Percentiles rank a stretch among this genome's conserved stretches.
Evolutionary conservation across 164 flowering plant genomes (phyloP).

Genomic region (Dillenia turbinata): DNA sequence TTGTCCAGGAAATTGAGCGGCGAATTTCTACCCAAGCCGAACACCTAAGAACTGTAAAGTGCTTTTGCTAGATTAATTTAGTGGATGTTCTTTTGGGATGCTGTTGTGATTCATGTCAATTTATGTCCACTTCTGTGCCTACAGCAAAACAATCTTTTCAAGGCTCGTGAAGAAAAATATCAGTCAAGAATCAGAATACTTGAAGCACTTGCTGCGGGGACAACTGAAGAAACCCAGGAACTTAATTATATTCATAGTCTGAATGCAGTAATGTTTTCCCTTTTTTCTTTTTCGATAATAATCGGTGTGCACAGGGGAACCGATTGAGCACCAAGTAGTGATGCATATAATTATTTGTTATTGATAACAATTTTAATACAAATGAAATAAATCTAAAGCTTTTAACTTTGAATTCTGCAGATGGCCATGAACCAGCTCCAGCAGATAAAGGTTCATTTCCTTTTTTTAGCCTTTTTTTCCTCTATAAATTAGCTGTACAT

Average conservation of each 20-base stretch:
- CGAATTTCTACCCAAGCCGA: conserved; percentile 70
- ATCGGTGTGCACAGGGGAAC: no score
- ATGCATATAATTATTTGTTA: no score
- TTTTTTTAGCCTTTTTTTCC: neutral
- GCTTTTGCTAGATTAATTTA: neutral
- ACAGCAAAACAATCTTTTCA: conserved; percentile 78
- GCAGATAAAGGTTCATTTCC: conserved; percentile 56
- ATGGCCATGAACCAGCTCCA: conserved; percentile 59
- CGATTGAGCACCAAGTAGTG: neutral
- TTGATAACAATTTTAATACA: no score
- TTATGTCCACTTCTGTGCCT: conserved; percentile 2
- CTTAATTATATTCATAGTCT: neutral
- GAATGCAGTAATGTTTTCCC: no score
- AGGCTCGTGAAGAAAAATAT: conserved; percentile 77
- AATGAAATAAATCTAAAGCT: no score
- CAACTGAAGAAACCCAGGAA: conserved; percentile 83
- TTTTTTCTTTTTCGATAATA: no score
- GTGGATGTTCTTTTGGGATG: neutral
- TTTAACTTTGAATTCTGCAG: conserved; percentile 29
- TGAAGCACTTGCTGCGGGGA: conserved; percentile 80
- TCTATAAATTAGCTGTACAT: no score
- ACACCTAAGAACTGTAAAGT: conserved; percentile 57
- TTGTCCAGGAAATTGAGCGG: conserved; percentile 73
- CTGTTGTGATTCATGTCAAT: conserved; percentile 1
- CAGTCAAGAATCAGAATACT: conserved; percentile 59